These are phyloP conservation scores for Penstemon eatonii DNA, from an alignment of 257 asterid genomes.

Conservation along the genomic window DNA sequence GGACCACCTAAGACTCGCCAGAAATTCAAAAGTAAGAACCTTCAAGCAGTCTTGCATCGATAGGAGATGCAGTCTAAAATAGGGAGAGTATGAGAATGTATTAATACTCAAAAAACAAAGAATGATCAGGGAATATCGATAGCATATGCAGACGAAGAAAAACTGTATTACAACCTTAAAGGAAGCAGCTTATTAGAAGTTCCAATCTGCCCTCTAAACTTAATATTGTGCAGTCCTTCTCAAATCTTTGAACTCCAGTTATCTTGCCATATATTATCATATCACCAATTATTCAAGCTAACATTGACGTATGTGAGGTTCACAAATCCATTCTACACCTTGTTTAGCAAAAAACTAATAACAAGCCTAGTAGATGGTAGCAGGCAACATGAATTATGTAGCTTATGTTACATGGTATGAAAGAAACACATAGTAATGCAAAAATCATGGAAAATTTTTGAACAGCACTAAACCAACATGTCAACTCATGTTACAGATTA, in stretches of 20 bases:
- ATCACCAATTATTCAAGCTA: not conserved
- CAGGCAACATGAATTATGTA: slow-evolving; percentile 4
- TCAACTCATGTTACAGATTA: slow-evolving; percentile 13
- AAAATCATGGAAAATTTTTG: not conserved
- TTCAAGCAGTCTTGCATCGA: no score
- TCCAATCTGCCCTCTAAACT: not conserved
- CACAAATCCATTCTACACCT: not conserved
- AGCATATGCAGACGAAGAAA: no score
- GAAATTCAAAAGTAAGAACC: no score
- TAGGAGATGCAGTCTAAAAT: no score
- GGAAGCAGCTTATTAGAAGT: no score
- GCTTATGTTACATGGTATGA: no score
- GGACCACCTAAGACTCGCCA: no score
- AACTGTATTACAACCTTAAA: no score
- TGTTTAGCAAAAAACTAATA: slow-evolving; percentile 11
- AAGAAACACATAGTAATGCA: no score
- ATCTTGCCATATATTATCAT: slow-evolving; percentile 8
- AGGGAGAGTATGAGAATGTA: no score
- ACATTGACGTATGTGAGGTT: slow-evolving; percentile 1
- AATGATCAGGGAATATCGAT: no score
- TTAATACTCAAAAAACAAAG: no score
- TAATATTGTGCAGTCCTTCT: not conserved
- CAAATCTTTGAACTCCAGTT: not conserved
- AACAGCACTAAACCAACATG: slow-evolving; percentile 8
- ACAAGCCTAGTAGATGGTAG: not conserved